Base-by-base conservation (phyloP, 805 yeast species). In the Pichia ethanolica region DNA sequence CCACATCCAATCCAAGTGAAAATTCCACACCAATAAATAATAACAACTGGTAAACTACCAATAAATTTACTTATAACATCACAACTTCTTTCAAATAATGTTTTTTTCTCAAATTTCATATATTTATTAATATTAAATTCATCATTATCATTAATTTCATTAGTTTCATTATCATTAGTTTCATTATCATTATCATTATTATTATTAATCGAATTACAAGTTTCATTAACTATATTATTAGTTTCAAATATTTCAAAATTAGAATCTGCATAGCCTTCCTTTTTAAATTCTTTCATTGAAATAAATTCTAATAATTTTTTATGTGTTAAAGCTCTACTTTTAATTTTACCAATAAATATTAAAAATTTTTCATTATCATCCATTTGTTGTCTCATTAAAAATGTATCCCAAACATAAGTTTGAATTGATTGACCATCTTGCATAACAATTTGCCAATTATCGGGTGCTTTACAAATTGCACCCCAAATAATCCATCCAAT, bases 401-500 rank as follows among this genome's bases (percentile, higher is more conserved):
- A 52, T 2, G 73, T 68, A 51, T 69, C 72, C 68, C 71, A 69
- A 30, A 67, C 48, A 51, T 69, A 69, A 46, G 67, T 53, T 53
- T 68, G 73, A 44, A 69, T 64, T 1, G 72, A 67, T 49, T 67
- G 69, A 26, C 70, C 71, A 56, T 69, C 73, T 52, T 69, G 71
- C 70, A 69, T 69, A 5, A 65, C 65, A 35, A 69, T 68, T 55
- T 69, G 72, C 73, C 73, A 69, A 42, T 54, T 57, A 44, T 58
- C 57, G 5, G 71, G 66, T 2, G 63, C 71, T 14, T 56, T 53
- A 26, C 59, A 60, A 3, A 61, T 55, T n/a, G 54, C 54, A 39
- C 72, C 49, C 59, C 55, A 34, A 57, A 48, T 26, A 11, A 45
- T 30, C 60, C 59, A 57, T 13, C 35, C 49, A 12, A 48, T 39